phyloP scores from a whole-genome alignment of 495 filamentous ascomycete species.

The Penicillium odoratum region DNA sequence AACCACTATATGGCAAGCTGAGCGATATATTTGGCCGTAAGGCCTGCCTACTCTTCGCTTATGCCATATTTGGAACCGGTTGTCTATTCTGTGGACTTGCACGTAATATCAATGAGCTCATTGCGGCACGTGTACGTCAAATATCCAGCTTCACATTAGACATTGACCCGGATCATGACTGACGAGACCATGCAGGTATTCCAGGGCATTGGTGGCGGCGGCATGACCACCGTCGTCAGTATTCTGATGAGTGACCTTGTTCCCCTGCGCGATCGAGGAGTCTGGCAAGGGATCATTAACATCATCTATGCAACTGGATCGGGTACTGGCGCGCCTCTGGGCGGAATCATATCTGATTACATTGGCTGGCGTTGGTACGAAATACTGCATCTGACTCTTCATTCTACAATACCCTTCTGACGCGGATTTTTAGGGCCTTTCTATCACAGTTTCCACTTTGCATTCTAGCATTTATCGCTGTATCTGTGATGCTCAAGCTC shows the following conservation, averaged over 20 bases:
- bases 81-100: slow-evolving; percentile 73
- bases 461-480: slow-evolving; percentile 64
- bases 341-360: slow-evolving; percentile 69
- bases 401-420: too few species aligned
- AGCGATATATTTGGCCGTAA: slow-evolving; percentile 84
- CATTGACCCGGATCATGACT: too few species aligned
- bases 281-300: slow-evolving; percentile 83
- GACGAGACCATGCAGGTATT: too few species aligned
- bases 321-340: slow-evolving; percentile 68
- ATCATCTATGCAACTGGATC: slow-evolving; percentile 73
- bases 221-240: slow-evolving; percentile 78
- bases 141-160: too few species aligned
- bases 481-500: slow-evolving; percentile 63
- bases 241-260: slow-evolving; percentile 81
- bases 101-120: slow-evolving; percentile 66
- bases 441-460: slow-evolving; percentile 70
- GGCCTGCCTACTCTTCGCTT: slow-evolving; percentile 68
- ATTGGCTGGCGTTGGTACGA: slow-evolving; percentile 81
- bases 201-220: slow-evolving; percentile 78
- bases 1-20: slow-evolving; percentile 75
- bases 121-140: slow-evolving; percentile 57
- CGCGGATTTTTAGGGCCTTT: too few species aligned
- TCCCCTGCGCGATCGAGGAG: slow-evolving; percentile 70
- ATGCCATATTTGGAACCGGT: slow-evolving; percentile 71
- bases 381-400: slow-evolving; percentile 11